Base-by-base conservation (phyloP, 2,329 filamentous ascomycete genomes). In the Ambrosiella xylebori region DNA sequence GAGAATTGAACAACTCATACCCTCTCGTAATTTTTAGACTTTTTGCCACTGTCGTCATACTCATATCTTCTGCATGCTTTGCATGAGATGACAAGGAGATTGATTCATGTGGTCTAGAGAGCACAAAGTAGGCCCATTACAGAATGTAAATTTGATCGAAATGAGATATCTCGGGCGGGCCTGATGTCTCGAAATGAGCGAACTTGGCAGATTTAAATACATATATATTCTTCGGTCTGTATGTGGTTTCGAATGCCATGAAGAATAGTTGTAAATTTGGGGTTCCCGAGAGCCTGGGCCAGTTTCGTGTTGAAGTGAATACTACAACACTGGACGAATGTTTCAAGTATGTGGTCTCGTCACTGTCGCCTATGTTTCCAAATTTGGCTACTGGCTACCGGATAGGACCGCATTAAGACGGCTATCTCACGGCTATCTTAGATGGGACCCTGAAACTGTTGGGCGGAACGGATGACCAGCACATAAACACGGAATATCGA, bases 1-100 rank as follows among this genome's bases (percentile, higher is more conserved):
- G 27, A 3, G 27, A 27, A 27, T 27, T 27, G 27, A 27, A 27
- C 27, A 27, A 27, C 27, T 27, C 27, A 27, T 27, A 27, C 27
- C 27, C 27, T 27, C 27, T 27, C 27, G 27, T 27, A 27, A 27
- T 27, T 27, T 27, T 27, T 13, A 47, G n/a, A 47, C 19, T n/a
- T 35, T 35, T 55, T 36, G 38, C 38, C 53, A 55, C 53, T 55
- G 53, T 55, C 53, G 53, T 55, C 53, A 55, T 40, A 7, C n/a
- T 45, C 53, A 44, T 7, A 39, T 27, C 53, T 44, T 55, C 12
- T 40, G 27, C 38, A 55, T 55, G 53, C 47, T 51, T 27, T 15
- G 11, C 44, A 13, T 15, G 40, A 47, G 11, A 47, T 19, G 44
- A 7, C 44, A 13, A 27, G 27, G 4, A 27, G 27, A 27, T 27